Evolutionary conservation across 441 rosid genomes (phyloP).

Genomic region (Populus trichocarpa): DNA sequence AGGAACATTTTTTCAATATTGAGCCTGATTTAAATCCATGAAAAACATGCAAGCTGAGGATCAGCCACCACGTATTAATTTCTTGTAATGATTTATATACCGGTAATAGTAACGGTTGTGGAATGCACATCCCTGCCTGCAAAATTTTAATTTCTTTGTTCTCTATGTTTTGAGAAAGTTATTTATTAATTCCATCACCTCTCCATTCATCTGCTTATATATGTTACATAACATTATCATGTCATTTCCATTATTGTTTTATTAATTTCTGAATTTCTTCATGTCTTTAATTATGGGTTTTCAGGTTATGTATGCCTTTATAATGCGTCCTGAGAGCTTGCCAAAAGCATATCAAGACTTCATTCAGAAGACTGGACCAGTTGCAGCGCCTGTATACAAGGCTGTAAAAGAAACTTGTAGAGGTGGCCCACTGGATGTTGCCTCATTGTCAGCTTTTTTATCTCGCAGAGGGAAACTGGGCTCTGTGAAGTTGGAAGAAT

Average conservation of each 20-base stretch:
- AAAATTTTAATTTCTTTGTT: not conserved
- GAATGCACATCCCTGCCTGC: not conserved
- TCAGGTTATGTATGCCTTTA: conserved; percentile 94
- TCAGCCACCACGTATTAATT: not conserved
- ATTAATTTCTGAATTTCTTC: conserved; percentile 15
- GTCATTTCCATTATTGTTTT: not conserved
- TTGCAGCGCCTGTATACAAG: conserved; percentile 79
- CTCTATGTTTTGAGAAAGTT: not conserved
- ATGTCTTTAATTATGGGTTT: conserved; percentile 3
- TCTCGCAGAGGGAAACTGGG: conserved; percentile 44
- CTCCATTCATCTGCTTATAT: not conserved
- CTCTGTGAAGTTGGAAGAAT: conserved; percentile 62
- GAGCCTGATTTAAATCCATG: not conserved
- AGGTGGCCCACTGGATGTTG: conserved; percentile 77
- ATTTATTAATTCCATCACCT: not conserved
- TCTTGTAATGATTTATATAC: not conserved
- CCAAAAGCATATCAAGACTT: conserved; percentile 91
- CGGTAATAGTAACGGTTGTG: not conserved
- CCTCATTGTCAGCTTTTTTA: conserved; percentile 64
- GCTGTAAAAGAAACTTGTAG: conserved; percentile 93
- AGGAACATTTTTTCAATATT: not conserved
- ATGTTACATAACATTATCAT: not conserved
- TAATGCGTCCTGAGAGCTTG: conserved; percentile 98
- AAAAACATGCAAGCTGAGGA: not conserved
- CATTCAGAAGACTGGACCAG: conserved; percentile 98